Conservation (phyloP, 805 yeast genomes). For the Hanseniaspora taiwanica region DNA sequence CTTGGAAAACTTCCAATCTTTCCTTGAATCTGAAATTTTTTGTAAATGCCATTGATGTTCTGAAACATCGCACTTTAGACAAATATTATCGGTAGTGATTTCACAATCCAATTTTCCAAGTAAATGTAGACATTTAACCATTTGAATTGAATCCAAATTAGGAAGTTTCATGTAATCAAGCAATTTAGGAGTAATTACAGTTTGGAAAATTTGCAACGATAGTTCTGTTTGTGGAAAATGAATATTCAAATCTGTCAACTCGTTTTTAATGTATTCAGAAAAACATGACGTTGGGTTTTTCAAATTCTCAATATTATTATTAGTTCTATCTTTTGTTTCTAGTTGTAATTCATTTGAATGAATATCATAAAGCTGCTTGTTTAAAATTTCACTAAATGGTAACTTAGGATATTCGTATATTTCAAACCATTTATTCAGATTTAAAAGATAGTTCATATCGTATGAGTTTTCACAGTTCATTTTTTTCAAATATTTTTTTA, state of each 20-base stretch:
- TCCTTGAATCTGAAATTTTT: conserved; percentile 21
- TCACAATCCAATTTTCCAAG: conserved; percentile 2
- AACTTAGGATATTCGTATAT: background rate
- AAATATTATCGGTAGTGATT: background rate
- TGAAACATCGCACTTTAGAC: conserved; percentile 4
- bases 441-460: background rate
- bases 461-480: background rate
- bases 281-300: background rate
- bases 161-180: no score
- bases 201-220: no score
- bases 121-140: background rate
- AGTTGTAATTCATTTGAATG: no score
- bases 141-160: background rate
- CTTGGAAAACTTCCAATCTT: conserved; percentile 8
- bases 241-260: background rate
- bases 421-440: background rate
- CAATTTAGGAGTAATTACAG: no score
- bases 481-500: background rate
- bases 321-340: background rate
- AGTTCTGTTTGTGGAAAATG: no score
- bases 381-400: background rate
- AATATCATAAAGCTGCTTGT: background rate
- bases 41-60: conserved; percentile 2
- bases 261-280: background rate
- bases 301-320: background rate